phyloP scores from a whole-genome alignment of 73 alveolate species.

The Tetrahymena borealis region DNA sequence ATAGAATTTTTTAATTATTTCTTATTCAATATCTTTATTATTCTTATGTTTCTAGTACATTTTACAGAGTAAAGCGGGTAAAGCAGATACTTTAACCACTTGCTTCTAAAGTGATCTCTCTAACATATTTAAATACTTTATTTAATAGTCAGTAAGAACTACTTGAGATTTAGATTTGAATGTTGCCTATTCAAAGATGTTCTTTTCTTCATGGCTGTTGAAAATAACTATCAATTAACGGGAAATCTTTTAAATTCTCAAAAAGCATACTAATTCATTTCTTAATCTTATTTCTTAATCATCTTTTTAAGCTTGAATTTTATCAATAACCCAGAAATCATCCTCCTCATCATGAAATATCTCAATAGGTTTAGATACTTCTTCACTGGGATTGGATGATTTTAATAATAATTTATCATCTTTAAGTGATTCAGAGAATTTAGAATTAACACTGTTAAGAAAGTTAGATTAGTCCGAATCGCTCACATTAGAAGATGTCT shows the following conservation, averaged over 20 bases:
- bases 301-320: background rate
- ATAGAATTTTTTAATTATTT: background rate
- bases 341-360: background rate
- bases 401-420: too few relatives aligned
- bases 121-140: background rate
- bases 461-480: background rate
- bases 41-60: background rate
- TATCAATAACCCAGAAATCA: background rate
- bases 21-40: background rate
- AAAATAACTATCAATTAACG: background rate
- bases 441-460: background rate
- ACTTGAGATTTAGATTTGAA: background rate
- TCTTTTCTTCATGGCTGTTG: background rate
- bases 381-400: background rate
- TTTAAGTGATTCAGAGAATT: too few relatives aligned
- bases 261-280: background rate
- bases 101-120: background rate
- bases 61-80: background rate
- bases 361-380: background rate
- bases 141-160: background rate
- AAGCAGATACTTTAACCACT: background rate
- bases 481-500: background rate
- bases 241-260: background rate
- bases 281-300: background rate
- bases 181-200: background rate